A percentile compares a stretch with the other conserved stretches of the same genome.
These are phyloP conservation scores for Cladorrhinum sp. DNA, from an alignment of 2,329 filamentous ascomycete genomes.

Conservation along the genomic window DNA sequence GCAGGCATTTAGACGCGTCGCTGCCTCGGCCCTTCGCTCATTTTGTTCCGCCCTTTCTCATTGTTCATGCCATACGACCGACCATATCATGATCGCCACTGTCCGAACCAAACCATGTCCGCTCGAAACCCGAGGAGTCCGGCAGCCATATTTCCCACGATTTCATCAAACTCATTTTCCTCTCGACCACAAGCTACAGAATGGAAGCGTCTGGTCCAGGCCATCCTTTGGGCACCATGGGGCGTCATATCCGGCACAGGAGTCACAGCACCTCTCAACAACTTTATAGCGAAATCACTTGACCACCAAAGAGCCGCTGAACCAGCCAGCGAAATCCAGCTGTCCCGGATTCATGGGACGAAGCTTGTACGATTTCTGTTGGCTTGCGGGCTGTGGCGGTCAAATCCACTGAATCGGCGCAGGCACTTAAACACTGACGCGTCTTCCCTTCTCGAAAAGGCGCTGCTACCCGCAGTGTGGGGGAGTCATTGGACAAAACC, in stretches of 20 bases:
- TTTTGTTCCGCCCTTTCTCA: background rate
- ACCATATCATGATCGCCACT: conserved; percentile 15
- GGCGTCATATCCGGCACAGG: background rate
- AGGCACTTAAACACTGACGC: background rate
- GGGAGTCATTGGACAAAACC: background rate
- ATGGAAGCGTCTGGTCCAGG: background rate
- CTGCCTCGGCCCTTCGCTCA: background rate
- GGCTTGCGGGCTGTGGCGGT: background rate
- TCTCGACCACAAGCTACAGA: background rate
- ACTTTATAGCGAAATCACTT: background rate
- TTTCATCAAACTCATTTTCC: background rate
- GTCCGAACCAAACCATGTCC: conserved; percentile 3
- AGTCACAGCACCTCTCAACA: background rate
- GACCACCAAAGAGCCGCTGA: background rate
- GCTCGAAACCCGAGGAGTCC: background rate
- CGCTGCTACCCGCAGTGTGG: background rate
- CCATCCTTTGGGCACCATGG: background rate
- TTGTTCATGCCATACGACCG: background rate
- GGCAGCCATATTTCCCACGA: background rate
- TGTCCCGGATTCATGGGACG: background rate
- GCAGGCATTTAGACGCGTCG: too few species aligned
- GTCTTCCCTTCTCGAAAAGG: background rate
- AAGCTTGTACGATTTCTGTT: background rate
- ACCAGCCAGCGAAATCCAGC: background rate
- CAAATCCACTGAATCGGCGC: background rate